Conservation (phyloP, 306 rosid species). For the Gynostemma pentaphyllum region DNA sequence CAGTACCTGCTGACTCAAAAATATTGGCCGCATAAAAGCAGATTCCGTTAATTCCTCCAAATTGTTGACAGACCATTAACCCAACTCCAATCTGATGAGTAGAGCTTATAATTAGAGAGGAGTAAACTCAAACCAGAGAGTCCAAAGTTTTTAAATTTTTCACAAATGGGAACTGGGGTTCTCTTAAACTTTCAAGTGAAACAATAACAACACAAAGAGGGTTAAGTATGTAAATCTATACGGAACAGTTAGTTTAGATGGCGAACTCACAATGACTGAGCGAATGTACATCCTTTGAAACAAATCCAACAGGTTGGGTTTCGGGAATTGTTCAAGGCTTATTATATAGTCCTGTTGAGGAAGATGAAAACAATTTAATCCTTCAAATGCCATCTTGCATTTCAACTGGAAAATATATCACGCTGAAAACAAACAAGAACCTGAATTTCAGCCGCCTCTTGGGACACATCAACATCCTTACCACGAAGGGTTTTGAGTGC, state of each 20-base stretch:
- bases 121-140: background rate
- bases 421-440: conserved; percentile 20
- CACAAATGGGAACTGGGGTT: background rate
- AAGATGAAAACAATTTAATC: background rate
- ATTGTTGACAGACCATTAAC: conserved; percentile 81
- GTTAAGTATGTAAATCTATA: background rate
- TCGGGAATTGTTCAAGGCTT: conserved; percentile 60
- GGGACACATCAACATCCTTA: conserved; percentile 52
- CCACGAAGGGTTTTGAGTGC: conserved; percentile 71
- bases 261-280: conserved; percentile 46
- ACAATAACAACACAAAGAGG: background rate
- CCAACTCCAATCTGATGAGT: conserved; percentile 67
- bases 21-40: conserved; percentile 67
- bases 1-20: conserved; percentile 68
- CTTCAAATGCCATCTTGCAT: background rate
- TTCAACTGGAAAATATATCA: background rate
- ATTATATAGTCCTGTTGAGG: conserved; percentile 54
- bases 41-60: conserved; percentile 84
- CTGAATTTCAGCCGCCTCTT: conserved; percentile 78
- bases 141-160: background rate
- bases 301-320: conserved; percentile 61
- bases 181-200: background rate
- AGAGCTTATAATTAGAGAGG: background rate
- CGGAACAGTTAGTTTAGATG: background rate
- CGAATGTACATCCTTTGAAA: conserved; percentile 64